Evolutionary conservation across 2,329 filamentous ascomycete genomes (phyloP).

Genomic region (Calonectria naviculata): DNA sequence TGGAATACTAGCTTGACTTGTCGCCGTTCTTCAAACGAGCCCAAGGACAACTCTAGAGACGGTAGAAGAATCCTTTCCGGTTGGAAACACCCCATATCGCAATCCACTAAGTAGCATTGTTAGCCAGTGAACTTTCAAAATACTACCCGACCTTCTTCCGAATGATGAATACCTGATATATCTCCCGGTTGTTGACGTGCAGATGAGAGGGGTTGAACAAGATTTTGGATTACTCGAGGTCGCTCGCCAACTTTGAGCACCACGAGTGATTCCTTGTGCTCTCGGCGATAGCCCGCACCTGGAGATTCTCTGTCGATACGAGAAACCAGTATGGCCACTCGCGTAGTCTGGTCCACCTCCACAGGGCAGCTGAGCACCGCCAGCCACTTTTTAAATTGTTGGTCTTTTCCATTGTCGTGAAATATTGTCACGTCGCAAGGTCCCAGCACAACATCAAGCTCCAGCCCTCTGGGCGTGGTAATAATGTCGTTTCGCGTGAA

Average conservation of each 20-base stretch:
- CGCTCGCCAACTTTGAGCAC: background rate
- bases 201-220: background rate
- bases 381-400: background rate
- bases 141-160: no score
- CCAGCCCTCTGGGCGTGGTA: background rate
- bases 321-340: background rate
- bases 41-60: background rate
- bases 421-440: background rate
- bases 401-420: background rate
- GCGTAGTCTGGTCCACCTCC: background rate
- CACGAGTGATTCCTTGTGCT: background rate
- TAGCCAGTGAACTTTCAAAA: background rate
- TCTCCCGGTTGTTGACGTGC: background rate
- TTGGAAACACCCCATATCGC: background rate
- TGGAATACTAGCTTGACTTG: background rate
- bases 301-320: background rate
- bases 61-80: background rate
- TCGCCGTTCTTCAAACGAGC: background rate
- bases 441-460: background rate
- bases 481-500: background rate
- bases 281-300: background rate
- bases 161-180: slow-evolving; percentile 5
- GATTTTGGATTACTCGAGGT: background rate
- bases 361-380: slow-evolving; percentile 10
- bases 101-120: background rate